These are phyloP conservation scores for Syzygium aqueum DNA, from an alignment of 345 rosid genomes.

Conservation along the genomic window DNA sequence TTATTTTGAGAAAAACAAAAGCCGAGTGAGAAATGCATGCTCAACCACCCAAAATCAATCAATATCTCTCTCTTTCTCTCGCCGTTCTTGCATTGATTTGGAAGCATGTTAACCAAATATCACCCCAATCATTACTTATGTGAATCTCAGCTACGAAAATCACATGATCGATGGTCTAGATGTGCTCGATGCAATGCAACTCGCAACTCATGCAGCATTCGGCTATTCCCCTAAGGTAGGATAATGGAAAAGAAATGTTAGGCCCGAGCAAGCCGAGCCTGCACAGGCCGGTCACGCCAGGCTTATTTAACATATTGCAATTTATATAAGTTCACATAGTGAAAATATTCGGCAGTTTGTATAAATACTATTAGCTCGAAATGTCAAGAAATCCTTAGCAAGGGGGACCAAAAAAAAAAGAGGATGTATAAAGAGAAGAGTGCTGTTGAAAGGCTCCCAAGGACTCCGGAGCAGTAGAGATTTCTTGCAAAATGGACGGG, in stretches of 20 bases:
- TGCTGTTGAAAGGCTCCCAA: neutral
- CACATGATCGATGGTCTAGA: neutral
- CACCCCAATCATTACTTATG: neutral
- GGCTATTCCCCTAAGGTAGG: rapidly evolving
- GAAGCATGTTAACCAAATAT: neutral
- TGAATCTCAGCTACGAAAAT: neutral
- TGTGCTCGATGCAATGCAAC: neutral
- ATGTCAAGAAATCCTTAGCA: neutral
- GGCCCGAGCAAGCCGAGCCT: neutral
- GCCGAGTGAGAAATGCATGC: neutral
- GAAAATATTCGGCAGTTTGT: neutral
- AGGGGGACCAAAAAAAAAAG: neutral
- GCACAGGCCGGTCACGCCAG: neutral
- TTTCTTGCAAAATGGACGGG: conserved; percentile 16
- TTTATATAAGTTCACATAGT: neutral
- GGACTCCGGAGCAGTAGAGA: neutral
- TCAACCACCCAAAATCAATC: neutral
- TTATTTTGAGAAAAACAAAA: neutral
- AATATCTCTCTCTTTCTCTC: neutral
- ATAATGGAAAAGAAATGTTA: neutral
- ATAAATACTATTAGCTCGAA: neutral
- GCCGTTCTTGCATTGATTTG: neutral
- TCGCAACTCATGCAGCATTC: neutral
- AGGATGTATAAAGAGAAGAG: neutral
- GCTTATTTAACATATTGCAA: neutral